These are phyloP conservation scores for Monosporascus sp. DNA, from an alignment of 2,329 filamentous ascomycete species.

Conservation along the genomic window DNA sequence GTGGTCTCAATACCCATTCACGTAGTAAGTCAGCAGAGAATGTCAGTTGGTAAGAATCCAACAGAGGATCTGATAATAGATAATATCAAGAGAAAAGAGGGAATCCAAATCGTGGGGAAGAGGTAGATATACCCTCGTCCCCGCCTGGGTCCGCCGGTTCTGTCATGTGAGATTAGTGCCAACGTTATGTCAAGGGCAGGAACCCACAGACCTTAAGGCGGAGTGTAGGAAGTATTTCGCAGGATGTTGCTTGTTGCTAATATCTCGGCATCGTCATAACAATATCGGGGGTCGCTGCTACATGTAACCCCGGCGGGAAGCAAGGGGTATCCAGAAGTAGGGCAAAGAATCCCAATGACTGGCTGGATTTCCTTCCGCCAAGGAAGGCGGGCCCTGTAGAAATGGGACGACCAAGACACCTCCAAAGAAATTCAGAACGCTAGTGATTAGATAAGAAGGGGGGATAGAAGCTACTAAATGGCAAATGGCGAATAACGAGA, in stretches of 20 bases:
- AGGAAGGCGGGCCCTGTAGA: background rate
- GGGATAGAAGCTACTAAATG: too few relatives aligned
- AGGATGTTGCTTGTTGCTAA: background rate
- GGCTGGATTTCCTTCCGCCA: background rate
- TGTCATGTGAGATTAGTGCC: slow-evolving; percentile 2
- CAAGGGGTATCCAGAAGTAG: background rate
- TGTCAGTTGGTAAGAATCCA: slow-evolving; percentile 2
- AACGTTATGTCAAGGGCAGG: slow-evolving; percentile 1
- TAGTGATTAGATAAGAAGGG: too few relatives aligned
- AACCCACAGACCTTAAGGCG: background rate
- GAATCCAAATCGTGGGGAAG: background rate
- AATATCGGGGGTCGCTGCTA: background rate
- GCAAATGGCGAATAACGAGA: too few relatives aligned
- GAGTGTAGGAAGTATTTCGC: background rate
- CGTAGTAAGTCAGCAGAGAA: slow-evolving; percentile 11
- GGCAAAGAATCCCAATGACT: background rate
- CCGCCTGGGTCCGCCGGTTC: background rate
- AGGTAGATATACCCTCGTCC: slow-evolving; percentile 2
- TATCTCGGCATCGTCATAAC: background rate
- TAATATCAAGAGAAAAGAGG: background rate
- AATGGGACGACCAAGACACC: background rate
- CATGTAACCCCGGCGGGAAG: background rate
- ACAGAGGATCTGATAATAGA: slow-evolving; percentile 3
- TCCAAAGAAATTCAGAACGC: background rate
- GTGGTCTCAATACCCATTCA: slow-evolving; percentile 30